Evolutionary conservation across 768 basidiomycete species (phyloP), one percentile per base, ranked within the genome.

Genomic region (Lactarius trivialis): DNA sequence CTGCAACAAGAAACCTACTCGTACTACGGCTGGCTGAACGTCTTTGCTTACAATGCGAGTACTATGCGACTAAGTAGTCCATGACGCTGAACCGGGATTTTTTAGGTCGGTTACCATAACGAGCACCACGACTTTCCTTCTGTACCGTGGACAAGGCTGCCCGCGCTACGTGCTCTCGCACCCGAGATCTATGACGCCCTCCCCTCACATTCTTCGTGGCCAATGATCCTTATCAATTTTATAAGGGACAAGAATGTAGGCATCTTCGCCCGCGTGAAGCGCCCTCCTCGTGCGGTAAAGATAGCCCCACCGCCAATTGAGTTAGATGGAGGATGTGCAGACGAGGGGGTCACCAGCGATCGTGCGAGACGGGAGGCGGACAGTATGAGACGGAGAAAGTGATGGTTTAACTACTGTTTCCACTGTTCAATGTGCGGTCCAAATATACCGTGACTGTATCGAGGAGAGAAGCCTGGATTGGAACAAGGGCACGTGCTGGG

Each of bases 81-180:
- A 41, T 50, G 48, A 34, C 17, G 43, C 64, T 59, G 61, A 51
- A 68, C 14, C 51, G 60, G 32, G 28, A 49, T 37, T 14, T 15
- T 59, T 21, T 66, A 93, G 91, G 92, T 98, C 67, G 97, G 97
- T 41, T 98, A 98, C 72, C 97, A 99, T 73, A 98, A 99, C 74
- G 97, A 98, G 70, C 97, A 99, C 74, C 97, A 99, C 75, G 97
- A 99, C 75, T 98, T 99, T 75, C 95, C 97, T 8, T 93, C 93
- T 14, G 75, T 99, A 1, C 82, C 97, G 1, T 99, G 97, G 97
- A 98, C 95, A 19, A 85, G 90, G 26, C 81, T 98, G 0, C 91
- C 94, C 2, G 82, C 83, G 6, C 83, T 99, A 24, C 85, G 86
- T 33, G 80, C 81, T 2, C 80, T 97, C 32, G 96, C 94, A 7